These are phyloP conservation scores for Acer campestre DNA, from an alignment of 345 rosid species.

Conservation along the genomic window DNA sequence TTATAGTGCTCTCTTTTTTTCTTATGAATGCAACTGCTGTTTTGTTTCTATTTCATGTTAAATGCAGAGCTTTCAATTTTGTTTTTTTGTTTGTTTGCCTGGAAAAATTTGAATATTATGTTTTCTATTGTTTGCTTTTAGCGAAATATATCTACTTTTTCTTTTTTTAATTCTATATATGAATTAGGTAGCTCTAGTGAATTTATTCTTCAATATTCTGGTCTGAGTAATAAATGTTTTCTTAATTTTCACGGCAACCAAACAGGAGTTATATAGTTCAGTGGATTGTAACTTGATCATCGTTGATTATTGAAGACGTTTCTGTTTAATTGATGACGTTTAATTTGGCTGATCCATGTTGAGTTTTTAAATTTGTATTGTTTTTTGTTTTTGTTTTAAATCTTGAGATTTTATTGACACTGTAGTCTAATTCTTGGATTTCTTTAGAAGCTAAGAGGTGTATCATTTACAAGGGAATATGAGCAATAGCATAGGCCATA, in stretches of 20 bases:
- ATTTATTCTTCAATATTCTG: background rate
- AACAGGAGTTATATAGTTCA: background rate
- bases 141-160: background rate
- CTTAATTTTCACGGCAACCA: conserved; percentile 7
- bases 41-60: background rate
- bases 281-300: background rate
- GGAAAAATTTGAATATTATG: background rate
- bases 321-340: background rate
- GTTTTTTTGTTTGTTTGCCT: conserved; percentile 18
- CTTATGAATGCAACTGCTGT: background rate
- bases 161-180: background rate
- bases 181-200: background rate
- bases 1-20: background rate
- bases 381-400: background rate
- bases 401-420: background rate
- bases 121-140: background rate
- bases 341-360: background rate
- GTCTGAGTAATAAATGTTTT: background rate
- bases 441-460: conserved; percentile 44
- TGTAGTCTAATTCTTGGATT: conserved; percentile 36
- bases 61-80: background rate
- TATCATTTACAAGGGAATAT: conserved; percentile 51
- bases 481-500: conserved; percentile 64
- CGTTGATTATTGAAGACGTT: background rate
- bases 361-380: conserved; percentile 9